Evolutionary conservation across 1,284 basidiomycete species (phyloP).

Genomic region (Puccinia hordei): DNA sequence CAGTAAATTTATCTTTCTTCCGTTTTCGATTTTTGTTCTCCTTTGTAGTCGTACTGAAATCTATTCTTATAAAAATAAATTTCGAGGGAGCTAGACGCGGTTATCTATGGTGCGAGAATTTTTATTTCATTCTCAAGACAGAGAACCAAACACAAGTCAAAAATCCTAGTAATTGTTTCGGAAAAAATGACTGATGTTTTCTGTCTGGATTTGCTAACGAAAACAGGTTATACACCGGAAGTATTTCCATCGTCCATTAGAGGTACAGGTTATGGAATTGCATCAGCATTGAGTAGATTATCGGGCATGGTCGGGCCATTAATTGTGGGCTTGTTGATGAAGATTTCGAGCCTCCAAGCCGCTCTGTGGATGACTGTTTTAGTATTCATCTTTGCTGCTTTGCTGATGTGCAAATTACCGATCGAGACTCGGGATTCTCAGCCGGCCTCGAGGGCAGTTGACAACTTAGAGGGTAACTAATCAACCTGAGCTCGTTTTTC

Average conservation of each 20-base stretch:
- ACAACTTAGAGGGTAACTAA: background rate
- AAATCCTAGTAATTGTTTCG: background rate
- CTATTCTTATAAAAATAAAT: background rate
- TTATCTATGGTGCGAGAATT: constrained; percentile 46
- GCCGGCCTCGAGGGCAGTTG: background rate
- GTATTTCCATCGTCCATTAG: constrained; percentile 64
- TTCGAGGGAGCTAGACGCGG: constrained; percentile 30
- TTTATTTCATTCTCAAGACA: background rate
- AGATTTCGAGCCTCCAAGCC: constrained; percentile 70
- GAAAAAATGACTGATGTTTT: too few species aligned
- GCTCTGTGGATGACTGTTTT: constrained; percentile 70
- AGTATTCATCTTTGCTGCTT: constrained; percentile 65
- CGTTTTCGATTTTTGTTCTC: background rate
- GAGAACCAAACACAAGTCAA: background rate
- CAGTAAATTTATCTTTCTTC: constrained; percentile 83
- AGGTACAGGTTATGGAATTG: constrained; percentile 87
- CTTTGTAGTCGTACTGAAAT: constrained; percentile 6
- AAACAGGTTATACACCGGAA: constrained; percentile 47
- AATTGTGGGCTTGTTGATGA: constrained; percentile 76
- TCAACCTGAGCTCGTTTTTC: too few species aligned
- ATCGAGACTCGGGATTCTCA: constrained; percentile 30
- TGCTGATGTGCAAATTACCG: constrained; percentile 31
- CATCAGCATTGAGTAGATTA: constrained; percentile 83
- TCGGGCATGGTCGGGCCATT: constrained; percentile 89
- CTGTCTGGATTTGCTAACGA: background rate